Evolutionary conservation across 352 stramenopile genomes (phyloP).

Genomic region (Phytophthora rubi): DNA sequence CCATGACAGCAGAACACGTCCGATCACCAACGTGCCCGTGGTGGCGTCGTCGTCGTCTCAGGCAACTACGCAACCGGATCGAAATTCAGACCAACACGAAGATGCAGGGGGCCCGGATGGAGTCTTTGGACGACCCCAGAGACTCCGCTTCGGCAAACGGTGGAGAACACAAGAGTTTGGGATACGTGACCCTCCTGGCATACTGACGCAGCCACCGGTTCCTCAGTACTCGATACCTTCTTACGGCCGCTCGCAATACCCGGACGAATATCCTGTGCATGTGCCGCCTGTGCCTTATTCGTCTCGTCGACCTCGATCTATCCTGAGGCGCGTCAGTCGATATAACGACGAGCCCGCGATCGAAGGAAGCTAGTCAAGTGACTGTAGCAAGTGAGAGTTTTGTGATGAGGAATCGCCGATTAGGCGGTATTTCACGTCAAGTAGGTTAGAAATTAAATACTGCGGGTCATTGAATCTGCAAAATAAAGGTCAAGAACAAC

Average conservation of each 20-base stretch:
- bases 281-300: slow-evolving; percentile 31
- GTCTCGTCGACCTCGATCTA: slow-evolving; percentile 38
- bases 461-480: neutral
- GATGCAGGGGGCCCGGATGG: slow-evolving; percentile 51
- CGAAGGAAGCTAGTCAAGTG: slow-evolving; percentile 13
- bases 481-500: neutral
- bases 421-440: neutral
- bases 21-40: slow-evolving; percentile 30
- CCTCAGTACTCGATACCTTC: slow-evolving; percentile 31
- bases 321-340: slow-evolving; percentile 59
- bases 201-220: slow-evolving; percentile 13
- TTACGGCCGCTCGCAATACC: slow-evolving; percentile 35
- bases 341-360: slow-evolving; percentile 57
- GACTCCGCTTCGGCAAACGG: slow-evolving; percentile 62
- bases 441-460: neutral
- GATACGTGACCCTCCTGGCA: slow-evolving; percentile 33
- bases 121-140: slow-evolving; percentile 66
- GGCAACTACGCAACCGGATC: slow-evolving; percentile 7
- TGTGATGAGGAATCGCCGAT: neutral
- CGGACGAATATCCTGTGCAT: slow-evolving; percentile 13
- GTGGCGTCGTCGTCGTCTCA: slow-evolving; percentile 18
- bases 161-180: slow-evolving; percentile 68
- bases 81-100: slow-evolving; percentile 43
- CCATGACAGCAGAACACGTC: slow-evolving; percentile 30
- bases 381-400: neutral